These are phyloP conservation scores for Ganoderma leucocontextum DNA, from an alignment of 1,284 basidiomycete species.

Conservation along the genomic window DNA sequence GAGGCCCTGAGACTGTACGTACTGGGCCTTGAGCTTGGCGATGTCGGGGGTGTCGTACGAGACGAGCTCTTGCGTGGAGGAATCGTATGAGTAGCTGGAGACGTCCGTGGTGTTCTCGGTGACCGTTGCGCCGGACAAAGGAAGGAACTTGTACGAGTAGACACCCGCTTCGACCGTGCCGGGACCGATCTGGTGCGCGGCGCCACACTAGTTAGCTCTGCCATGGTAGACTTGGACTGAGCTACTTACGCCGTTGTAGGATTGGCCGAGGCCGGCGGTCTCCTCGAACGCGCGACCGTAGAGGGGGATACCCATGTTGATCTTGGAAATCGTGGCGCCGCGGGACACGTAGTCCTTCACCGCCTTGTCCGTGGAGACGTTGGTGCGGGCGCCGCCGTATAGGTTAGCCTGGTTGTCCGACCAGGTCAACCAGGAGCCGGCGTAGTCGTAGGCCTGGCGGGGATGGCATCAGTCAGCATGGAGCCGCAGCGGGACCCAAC, in stretches of 20 bases:
- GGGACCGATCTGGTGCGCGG: constrained; percentile 67
- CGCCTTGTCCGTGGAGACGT: constrained; percentile 76
- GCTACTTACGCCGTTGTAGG: constrained; percentile 71
- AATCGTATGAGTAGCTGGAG: constrained; percentile 83
- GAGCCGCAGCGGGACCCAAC: background rate
- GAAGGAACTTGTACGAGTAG: constrained; percentile 82
- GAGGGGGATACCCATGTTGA: constrained; percentile 87
- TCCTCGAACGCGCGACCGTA: constrained; percentile 88
- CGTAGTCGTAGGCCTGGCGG: constrained; percentile 77
- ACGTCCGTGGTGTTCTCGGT: constrained; percentile 78
- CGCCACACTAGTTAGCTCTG: background rate
- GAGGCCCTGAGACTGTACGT: constrained; percentile 70
- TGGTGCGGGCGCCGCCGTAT: constrained; percentile 69
- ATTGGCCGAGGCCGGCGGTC: constrained; percentile 76
- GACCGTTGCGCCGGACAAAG: constrained; percentile 64
- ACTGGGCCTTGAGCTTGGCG: constrained; percentile 78
- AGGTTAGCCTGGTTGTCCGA: constrained; percentile 87
- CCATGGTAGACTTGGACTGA: too few relatives aligned
- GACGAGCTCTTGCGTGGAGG: constrained; percentile 67
- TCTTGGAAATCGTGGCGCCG: constrained; percentile 79
- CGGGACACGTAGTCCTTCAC: constrained; percentile 69
- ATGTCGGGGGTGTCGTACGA: constrained; percentile 87
- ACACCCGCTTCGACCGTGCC: constrained; percentile 75
- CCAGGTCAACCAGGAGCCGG: constrained; percentile 73
- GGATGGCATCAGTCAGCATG: constrained; percentile 12